Conservation (phyloP, 495 filamentous ascomycete genomes). For the Penicillium atrosanguineum region DNA sequence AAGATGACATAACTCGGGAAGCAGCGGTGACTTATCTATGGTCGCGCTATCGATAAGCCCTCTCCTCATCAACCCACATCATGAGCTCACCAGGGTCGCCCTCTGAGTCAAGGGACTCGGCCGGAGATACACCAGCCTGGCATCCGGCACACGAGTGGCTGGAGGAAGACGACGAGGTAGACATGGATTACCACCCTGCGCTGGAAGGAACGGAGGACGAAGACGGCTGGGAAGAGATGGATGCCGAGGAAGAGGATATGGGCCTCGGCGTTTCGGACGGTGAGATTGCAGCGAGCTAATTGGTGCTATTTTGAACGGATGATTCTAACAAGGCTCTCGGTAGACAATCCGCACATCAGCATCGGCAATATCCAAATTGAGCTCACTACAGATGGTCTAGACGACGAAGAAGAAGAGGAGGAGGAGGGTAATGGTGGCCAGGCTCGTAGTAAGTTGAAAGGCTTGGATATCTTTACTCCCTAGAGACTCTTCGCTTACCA, state of each 20-base stretch:
- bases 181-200: constrained; percentile 24
- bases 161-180: constrained; percentile 35
- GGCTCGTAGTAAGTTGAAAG: constrained; percentile 6
- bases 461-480: too few species aligned
- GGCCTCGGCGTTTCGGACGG: constrained; percentile 35
- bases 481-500: neutral
- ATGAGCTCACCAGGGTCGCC: constrained; percentile 16
- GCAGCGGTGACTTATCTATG: constrained; percentile 12
- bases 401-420: constrained; percentile 37
- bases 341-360: constrained; percentile 28
- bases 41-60: constrained; percentile 28
- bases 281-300: constrained; percentile 16
- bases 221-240: constrained; percentile 21
- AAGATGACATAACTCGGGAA: constrained; percentile 13
- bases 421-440: constrained; percentile 23
- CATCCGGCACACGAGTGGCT: constrained; percentile 44
- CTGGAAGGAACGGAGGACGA: constrained; percentile 7
- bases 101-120: constrained; percentile 2
- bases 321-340: neutral
- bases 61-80: constrained; percentile 17
- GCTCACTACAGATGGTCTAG: constrained; percentile 41
- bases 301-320: neutral
- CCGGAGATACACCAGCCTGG: constrained; percentile 19
- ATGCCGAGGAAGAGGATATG: constrained; percentile 53
- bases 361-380: constrained; percentile 49